Conservation (phyloP, 768 basidiomycete species). For the Pulveroboletus frians region DNA sequence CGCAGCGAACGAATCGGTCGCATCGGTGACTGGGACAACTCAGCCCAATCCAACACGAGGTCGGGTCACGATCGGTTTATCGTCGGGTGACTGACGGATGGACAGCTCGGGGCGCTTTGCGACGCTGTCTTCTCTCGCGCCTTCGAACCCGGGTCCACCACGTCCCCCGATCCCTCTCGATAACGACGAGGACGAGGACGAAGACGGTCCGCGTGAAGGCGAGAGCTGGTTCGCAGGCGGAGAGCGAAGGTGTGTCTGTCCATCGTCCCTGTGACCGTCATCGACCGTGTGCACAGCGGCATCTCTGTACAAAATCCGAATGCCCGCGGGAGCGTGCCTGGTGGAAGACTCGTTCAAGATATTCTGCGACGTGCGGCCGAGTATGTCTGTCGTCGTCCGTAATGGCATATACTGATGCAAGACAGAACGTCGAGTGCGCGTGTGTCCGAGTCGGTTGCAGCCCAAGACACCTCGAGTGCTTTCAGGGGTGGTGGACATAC, state of each 20-base stretch:
- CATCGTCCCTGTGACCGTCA: neutral
- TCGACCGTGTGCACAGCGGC: conserved; percentile 49
- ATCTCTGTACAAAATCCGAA: conserved; percentile 86
- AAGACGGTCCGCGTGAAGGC: conserved; percentile 39
- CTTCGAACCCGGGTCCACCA: conserved; percentile 15
- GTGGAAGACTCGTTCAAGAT: conserved; percentile 59
- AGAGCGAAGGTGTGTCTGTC: conserved; percentile 65
- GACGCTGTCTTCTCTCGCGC: conserved; percentile 32
- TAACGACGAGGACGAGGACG: conserved; percentile 45
- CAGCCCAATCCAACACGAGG: conserved; percentile 21
- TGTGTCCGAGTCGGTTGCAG: conserved; percentile 10
- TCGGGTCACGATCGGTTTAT: conserved; percentile 1
- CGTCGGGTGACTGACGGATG: neutral
- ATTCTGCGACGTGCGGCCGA: conserved; percentile 77
- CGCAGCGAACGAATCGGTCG: conserved; percentile 42
- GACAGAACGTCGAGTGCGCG: conserved; percentile 20
- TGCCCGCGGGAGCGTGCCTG: conserved; percentile 38
- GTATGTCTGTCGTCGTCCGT: conserved; percentile 38
- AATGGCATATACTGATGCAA: neutral
- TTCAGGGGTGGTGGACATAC: conserved; percentile 78
- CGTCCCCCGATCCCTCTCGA: conserved; percentile 16
- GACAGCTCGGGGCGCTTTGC: conserved; percentile 29
- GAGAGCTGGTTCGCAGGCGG: conserved; percentile 93
- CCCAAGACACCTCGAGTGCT: conserved; percentile 18
- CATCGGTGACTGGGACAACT: conserved; percentile 44